Evolutionary conservation across 371 early-diverging fungal species (phyloP).

Genomic region (Lichtheimia hyalospora): DNA sequence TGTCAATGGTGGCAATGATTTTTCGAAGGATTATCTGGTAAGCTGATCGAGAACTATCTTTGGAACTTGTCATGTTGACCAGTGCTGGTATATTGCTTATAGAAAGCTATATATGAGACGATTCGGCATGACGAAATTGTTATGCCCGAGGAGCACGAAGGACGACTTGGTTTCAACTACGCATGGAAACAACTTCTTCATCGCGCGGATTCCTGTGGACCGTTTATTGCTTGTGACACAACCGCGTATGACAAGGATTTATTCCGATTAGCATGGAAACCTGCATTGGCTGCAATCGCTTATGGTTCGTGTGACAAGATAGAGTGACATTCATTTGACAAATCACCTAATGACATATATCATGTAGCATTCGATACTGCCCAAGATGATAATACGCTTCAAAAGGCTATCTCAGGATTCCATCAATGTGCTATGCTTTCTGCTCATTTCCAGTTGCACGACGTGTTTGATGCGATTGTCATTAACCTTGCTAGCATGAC

Average conservation of each 20-base stretch:
- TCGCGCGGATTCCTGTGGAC: constrained; percentile 50
- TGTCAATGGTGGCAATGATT: constrained; percentile 75
- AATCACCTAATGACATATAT: neutral
- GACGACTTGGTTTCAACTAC: constrained; percentile 91
- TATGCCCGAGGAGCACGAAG: constrained; percentile 91
- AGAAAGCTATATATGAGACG: constrained; percentile 67
- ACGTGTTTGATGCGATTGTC: constrained; percentile 80
- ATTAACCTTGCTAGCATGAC: constrained; percentile 76
- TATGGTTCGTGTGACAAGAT: constrained; percentile 45
- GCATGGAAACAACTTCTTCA: constrained; percentile 89
- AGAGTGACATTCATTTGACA: too few species aligned
- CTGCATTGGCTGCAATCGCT: constrained; percentile 66
- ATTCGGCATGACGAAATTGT: constrained; percentile 82
- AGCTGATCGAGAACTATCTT: neutral
- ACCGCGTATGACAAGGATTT: constrained; percentile 66
- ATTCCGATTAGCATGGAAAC: constrained; percentile 61
- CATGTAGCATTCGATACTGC: constrained; percentile 77
- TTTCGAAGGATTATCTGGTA: constrained; percentile 71
- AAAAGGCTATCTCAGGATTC: constrained; percentile 80
- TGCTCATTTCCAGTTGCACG: constrained; percentile 68
- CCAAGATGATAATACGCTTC: constrained; percentile 74
- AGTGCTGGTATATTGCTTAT: constrained; percentile 10
- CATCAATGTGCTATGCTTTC: constrained; percentile 80
- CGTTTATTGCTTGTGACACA: constrained; percentile 49
- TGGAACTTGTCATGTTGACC: neutral